Conservation (phyloP, 306 rosid genomes). For the Gleditsia sinensis region DNA sequence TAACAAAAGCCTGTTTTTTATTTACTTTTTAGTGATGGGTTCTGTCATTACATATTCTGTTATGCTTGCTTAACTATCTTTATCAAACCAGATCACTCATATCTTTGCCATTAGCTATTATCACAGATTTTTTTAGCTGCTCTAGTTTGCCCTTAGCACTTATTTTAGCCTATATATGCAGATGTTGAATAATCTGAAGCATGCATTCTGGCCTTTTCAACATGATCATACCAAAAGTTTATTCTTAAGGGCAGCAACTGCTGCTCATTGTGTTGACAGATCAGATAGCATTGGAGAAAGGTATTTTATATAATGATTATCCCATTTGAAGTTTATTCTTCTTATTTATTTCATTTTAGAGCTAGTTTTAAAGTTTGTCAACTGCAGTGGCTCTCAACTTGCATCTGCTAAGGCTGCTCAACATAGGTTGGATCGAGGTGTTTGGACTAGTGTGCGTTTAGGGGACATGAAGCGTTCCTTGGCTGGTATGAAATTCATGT, state of each 20-base stretch:
- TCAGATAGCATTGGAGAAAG: slow-evolving; percentile 63
- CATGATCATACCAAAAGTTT: slow-evolving; percentile 62
- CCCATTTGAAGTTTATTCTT: slow-evolving; percentile 16
- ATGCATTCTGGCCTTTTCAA: slow-evolving; percentile 92
- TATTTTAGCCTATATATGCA: slow-evolving; percentile 40
- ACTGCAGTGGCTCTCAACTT: slow-evolving; percentile 75
- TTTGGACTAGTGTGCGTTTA: slow-evolving; percentile 88
- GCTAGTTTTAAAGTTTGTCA: slow-evolving; percentile 21
- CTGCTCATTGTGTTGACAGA: slow-evolving; percentile 70
- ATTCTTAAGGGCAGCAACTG: slow-evolving; percentile 87
- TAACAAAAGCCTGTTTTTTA: background rate
- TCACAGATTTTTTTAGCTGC: slow-evolving; percentile 16
- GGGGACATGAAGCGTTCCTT: slow-evolving; percentile 96
- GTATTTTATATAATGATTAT: slow-evolving; percentile 45
- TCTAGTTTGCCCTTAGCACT: slow-evolving; percentile 29
- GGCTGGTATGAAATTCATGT: slow-evolving; percentile 56
- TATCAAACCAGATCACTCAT: slow-evolving; percentile 4
- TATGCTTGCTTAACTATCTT: slow-evolving; percentile 18
- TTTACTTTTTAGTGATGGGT: background rate
- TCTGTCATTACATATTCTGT: slow-evolving; percentile 8
- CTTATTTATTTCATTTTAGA: background rate
- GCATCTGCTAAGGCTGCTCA: slow-evolving; percentile 96
- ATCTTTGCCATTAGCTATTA: slow-evolving; percentile 9
- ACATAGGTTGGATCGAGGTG: slow-evolving; percentile 86
- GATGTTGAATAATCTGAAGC: slow-evolving; percentile 80